Conservation (phyloP, 306 rosid species). For the Spatholobus suberectus region DNA sequence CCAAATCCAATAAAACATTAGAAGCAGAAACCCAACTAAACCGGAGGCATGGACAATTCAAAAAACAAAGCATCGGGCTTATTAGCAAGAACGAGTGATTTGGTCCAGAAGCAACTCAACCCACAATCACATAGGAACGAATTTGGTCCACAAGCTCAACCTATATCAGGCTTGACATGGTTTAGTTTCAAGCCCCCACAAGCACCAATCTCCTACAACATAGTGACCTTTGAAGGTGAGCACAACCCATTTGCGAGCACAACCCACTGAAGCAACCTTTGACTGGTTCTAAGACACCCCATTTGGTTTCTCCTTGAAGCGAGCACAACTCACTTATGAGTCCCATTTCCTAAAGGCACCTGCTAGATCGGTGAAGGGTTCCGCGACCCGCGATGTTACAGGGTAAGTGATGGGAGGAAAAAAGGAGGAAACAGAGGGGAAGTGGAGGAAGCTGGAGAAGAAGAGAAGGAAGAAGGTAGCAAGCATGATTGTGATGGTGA, state of each 20-base stretch:
- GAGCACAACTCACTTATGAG: slow-evolving; percentile 68
- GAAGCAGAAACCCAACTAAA: slow-evolving; percentile 54
- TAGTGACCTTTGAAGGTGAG: too few species aligned
- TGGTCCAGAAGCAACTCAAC: slow-evolving; percentile 95
- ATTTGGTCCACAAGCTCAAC: too few species aligned
- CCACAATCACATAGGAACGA: slow-evolving; percentile 87
- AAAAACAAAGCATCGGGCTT: slow-evolving; percentile 86
- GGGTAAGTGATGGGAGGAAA: slow-evolving; percentile 33
- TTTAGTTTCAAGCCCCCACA: slow-evolving; percentile 55
- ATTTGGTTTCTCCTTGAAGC: slow-evolving; percentile 54
- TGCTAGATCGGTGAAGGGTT: slow-evolving; percentile 71
- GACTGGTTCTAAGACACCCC: slow-evolving; percentile 37
- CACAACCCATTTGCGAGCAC: too few species aligned
- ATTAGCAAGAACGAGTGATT: slow-evolving; percentile 89
- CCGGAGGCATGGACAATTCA: slow-evolving; percentile 79
- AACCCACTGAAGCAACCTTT: slow-evolving; percentile 59
- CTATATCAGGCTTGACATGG: too few species aligned
- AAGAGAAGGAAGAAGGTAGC: slow-evolving; percentile 65
- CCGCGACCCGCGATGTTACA: slow-evolving; percentile 10
- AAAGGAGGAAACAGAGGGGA: slow-evolving; percentile 62
- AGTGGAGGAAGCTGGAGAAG: slow-evolving; percentile 66
- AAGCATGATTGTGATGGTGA: slow-evolving; percentile 59
- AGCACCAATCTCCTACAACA: slow-evolving; percentile 53
- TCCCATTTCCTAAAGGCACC: slow-evolving; percentile 82
- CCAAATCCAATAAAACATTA: slow-evolving; percentile 5